Evolutionary conservation across 2,329 filamentous ascomycete species (phyloP).

Genomic region (Fusarium nematophilum): DNA sequence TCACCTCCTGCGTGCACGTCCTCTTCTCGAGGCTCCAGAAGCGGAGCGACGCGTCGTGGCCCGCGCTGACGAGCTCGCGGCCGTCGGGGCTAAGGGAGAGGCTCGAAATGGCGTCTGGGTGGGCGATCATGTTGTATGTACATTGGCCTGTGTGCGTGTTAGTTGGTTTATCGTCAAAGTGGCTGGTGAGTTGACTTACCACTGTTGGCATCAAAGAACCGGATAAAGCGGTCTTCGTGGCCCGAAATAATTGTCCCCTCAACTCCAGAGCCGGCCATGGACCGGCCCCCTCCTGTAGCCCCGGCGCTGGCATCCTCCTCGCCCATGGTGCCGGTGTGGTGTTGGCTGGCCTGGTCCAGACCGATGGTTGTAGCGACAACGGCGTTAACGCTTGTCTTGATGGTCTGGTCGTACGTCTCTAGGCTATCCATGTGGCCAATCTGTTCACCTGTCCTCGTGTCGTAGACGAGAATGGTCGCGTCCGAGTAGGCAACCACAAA

Average conservation of each 20-base stretch:
- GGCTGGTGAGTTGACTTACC: conserved; percentile 74
- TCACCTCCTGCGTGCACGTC: conserved; percentile 94
- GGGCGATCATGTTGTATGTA: conserved; percentile 98
- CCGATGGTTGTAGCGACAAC: conserved; percentile 89
- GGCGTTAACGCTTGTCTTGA: conserved; percentile 84
- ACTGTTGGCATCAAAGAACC: conserved; percentile 98
- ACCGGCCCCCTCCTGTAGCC: conserved; percentile 77
- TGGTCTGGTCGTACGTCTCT: conserved; percentile 91
- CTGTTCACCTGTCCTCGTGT: conserved; percentile 91
- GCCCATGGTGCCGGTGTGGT: conserved; percentile 66
- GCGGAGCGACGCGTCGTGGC: conserved; percentile 92
- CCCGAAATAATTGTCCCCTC: conserved; percentile 96
- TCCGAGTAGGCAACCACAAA: conserved; percentile 96
- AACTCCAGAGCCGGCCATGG: conserved; percentile 78
- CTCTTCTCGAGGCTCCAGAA: conserved; percentile 99
- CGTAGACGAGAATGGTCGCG: conserved; percentile 89
- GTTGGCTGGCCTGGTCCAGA: conserved; percentile 74
- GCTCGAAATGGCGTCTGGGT: conserved; percentile 91
- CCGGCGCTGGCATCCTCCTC: conserved; percentile 82
- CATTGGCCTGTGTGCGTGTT: conserved; percentile 79
- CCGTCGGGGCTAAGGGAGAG: conserved; percentile 93
- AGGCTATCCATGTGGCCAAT: conserved; percentile 92
- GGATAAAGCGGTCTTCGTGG: conserved; percentile 94
- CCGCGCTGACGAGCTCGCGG: conserved; percentile 92
- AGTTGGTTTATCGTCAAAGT: conserved; percentile 6